phyloP scores from a whole-genome alignment of 2,329 filamentous ascomycete species.

The Pseudocercospora crystallina region DNA sequence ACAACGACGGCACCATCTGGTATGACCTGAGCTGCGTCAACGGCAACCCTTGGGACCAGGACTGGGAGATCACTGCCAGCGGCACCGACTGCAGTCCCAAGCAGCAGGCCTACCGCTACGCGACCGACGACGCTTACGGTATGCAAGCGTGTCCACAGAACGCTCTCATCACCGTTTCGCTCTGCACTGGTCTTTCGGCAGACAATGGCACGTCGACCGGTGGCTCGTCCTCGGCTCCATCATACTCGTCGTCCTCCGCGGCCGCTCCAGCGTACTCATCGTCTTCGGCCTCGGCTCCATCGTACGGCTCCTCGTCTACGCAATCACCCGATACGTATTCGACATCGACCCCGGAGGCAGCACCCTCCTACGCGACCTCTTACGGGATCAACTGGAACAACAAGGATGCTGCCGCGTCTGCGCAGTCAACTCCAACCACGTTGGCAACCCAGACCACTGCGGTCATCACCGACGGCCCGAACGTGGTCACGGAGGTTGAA shows the following conservation, averaged over 20 bases:
- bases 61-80: conserved; percentile 38
- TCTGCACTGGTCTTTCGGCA: conserved; percentile 34
- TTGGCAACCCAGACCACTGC: conserved; percentile 22
- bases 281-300: conserved; percentile 10
- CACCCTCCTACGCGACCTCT: conserved; percentile 9
- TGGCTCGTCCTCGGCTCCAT: conserved; percentile 11
- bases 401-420: conserved; percentile 13
- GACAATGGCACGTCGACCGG: conserved; percentile 16
- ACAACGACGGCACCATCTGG: conserved; percentile 39
- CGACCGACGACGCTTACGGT: conserved; percentile 40
- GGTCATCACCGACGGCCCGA: conserved; percentile 15
- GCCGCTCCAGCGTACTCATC: conserved; percentile 2
- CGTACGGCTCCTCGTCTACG: conserved; percentile 7
- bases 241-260: conserved; percentile 6
- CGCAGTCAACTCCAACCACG: conserved; percentile 21
- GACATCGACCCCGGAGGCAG: conserved; percentile 12
- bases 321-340: conserved; percentile 4
- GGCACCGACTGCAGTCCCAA: conserved; percentile 28
- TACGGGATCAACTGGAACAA: conserved; percentile 15
- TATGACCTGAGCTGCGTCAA: conserved; percentile 40
- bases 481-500: conserved; percentile 32
- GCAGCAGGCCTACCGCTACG: conserved; percentile 39
- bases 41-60: conserved; percentile 39
- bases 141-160: conserved; percentile 38
- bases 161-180: conserved; percentile 36